Percentiles rank a stretch among this genome's conserved stretches.
Conservation (phyloP, 2,329 filamentous ascomycete species). For the Xylaria sp. region DNA sequence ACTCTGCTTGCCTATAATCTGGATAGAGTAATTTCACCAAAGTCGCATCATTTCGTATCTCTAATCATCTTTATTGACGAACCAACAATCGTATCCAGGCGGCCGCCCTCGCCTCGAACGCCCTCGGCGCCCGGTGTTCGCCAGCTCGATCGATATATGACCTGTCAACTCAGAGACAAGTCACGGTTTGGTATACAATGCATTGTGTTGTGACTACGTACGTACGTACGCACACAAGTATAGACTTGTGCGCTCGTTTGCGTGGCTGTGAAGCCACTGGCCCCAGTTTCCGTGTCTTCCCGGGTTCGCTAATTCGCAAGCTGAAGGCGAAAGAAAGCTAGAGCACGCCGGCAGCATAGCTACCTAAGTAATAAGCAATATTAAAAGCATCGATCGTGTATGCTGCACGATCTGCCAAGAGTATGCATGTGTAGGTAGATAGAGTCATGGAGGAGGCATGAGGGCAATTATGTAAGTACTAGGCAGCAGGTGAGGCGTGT, state of each 20-base stretch:
- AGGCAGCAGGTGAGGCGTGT: conserved; percentile 43
- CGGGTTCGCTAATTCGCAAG: conserved; percentile 37
- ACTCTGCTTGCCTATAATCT: conserved; percentile 13
- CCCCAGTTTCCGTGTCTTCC: conserved; percentile 37
- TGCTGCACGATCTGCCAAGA: not conserved
- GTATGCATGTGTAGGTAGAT: not conserved
- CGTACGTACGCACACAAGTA: not conserved
- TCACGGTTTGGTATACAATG: conserved; percentile 21
- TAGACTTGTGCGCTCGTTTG: conserved; percentile 27
- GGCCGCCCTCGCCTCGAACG: conserved; percentile 27
- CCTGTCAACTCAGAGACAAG: conserved; percentile 36
- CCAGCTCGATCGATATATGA: conserved; percentile 34
- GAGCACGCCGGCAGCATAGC: conserved; percentile 22
- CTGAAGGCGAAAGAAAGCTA: conserved; percentile 24
- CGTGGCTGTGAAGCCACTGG: conserved; percentile 37
- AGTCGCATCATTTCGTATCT: conserved; percentile 31
- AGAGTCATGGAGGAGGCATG: not conserved
- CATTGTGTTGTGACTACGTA: conserved; percentile 17
- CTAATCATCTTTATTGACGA: not conserved
- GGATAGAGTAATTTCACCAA: conserved; percentile 3
- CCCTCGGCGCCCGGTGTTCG: conserved; percentile 29
- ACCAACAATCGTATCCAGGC: conserved; percentile 23
- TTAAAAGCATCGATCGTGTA: conserved; percentile 14
- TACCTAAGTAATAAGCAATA: conserved; percentile 27
- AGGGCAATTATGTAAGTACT: not conserved